Conservation (phyloP, 495 filamentous ascomycete genomes). For the Haplographium delicatum region DNA sequence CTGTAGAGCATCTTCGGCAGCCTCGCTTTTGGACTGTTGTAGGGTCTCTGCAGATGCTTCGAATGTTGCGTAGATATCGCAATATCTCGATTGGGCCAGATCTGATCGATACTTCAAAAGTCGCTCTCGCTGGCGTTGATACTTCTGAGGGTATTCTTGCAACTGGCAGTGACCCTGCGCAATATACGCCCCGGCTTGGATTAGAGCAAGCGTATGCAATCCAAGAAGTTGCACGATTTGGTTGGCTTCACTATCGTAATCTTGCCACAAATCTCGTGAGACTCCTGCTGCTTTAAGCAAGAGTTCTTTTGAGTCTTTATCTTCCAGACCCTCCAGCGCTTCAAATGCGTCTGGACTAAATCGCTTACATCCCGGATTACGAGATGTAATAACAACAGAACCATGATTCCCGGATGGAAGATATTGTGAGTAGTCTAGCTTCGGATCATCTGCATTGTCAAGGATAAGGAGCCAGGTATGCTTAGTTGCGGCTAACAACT, state of each 20-base stretch:
- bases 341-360: conserved; percentile 32
- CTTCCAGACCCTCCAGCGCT: conserved; percentile 30
- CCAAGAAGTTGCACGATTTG: conserved; percentile 30
- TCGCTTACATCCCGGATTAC: conserved; percentile 27
- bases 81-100: conserved; percentile 21
- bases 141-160: conserved; percentile 28
- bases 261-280: conserved; percentile 19
- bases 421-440: conserved; percentile 26
- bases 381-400: conserved; percentile 35
- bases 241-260: conserved; percentile 17
- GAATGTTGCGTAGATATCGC: conserved; percentile 25
- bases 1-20: conserved; percentile 32
- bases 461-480: conserved; percentile 32
- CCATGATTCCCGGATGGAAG: conserved; percentile 32
- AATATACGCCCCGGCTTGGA: conserved; percentile 36
- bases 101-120: conserved; percentile 17
- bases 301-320: conserved; percentile 32
- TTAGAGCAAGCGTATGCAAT: conserved; percentile 33
- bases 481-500: conserved; percentile 20
- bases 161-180: conserved; percentile 20
- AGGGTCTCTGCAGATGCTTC: conserved; percentile 18
- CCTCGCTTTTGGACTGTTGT: conserved; percentile 22
- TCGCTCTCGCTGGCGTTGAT: conserved; percentile 18
- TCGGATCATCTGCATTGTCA: conserved; percentile 37
- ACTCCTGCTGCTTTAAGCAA: conserved; percentile 34